These are phyloP conservation scores for Neurospora sp. DNA, from an alignment of 495 filamentous ascomycete genomes.

Conservation along the genomic window DNA sequence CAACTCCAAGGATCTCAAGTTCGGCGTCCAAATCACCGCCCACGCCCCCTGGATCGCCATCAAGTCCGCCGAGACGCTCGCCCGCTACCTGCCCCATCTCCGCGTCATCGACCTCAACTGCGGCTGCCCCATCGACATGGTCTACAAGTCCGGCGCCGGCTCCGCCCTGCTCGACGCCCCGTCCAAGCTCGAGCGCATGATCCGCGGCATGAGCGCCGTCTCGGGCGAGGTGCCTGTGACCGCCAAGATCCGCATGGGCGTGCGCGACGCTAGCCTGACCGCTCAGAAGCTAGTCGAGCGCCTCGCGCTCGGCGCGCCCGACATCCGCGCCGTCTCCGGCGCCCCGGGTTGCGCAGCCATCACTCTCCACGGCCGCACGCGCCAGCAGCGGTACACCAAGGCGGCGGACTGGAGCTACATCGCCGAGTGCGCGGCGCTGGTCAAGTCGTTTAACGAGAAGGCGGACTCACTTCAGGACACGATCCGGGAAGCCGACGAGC, in stretches of 20 bases:
- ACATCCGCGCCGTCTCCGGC: slow-evolving; percentile 50
- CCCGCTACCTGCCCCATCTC: slow-evolving; percentile 63
- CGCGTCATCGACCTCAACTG: slow-evolving; percentile 92
- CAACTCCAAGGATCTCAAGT: slow-evolving; percentile 71
- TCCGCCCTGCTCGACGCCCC: slow-evolving; percentile 86
- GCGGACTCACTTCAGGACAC: slow-evolving; percentile 61
- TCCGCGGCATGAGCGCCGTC: slow-evolving; percentile 89
- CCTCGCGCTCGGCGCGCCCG: slow-evolving; percentile 66
- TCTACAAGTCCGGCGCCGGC: slow-evolving; percentile 77
- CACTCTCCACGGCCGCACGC: slow-evolving; percentile 84
- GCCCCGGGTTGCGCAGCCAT: slow-evolving; percentile 80
- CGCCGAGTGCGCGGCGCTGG: slow-evolving; percentile 73
- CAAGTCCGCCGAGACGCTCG: slow-evolving; percentile 76
- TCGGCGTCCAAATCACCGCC: slow-evolving; percentile 84
- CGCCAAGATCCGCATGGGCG: slow-evolving; percentile 89
- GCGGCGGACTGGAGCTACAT: slow-evolving; percentile 91
- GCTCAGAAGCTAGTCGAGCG: slow-evolving; percentile 73
- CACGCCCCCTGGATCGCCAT: slow-evolving; percentile 81
- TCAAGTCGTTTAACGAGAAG: slow-evolving; percentile 63
- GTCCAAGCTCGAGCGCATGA: slow-evolving; percentile 79
- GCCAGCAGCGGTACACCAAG: slow-evolving; percentile 88
- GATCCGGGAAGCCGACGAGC: slow-evolving; percentile 58
- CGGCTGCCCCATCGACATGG: slow-evolving; percentile 90
- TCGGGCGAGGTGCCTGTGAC: slow-evolving; percentile 82
- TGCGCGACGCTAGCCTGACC: slow-evolving; percentile 65